Base-by-base conservation (phyloP, 129 eudicot species). In the Flaveria linearis region DNA sequence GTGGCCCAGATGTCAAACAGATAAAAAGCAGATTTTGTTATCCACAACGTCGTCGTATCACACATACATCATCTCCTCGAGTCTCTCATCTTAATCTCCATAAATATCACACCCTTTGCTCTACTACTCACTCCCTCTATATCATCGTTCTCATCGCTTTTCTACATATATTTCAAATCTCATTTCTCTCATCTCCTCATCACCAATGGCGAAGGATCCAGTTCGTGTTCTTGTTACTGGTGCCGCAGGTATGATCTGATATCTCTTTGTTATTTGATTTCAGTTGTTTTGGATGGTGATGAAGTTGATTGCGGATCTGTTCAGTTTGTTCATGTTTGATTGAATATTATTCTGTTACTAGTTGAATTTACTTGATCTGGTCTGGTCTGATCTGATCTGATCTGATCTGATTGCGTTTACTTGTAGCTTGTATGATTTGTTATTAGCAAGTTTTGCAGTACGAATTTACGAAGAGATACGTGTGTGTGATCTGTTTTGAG, bases 221-320 rank as follows among this genome's bases (percentile, higher is more conserved):
- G 80, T 87, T 74, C 96, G 96, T 28, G 97, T 92, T 36, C 97
- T 92, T 73, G 97, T 92, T 79, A 89, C 97, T 70, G 97, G 97
- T 45, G 97, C 97, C 17, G 97, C 97, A 74, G 97, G 97, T 92
- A 82, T 26, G 14, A 56, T 28, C 30, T 28, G 30, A 28, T 3
- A 28, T 74, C 68, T 39, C 42, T 36, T 12, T 42, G 7, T 12
- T 69, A 26, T 69, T 7, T 57, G 22, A 9, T 7, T 50, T 36
- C 41, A 36, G 9, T 66, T 25, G 11, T 18, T 22, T 61, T 64
- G 10, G 9, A 62, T 11, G 5, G 30, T 33, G 71, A 36, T 42
- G 58, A 22, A 20, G 5, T 9, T 49, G 52, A 63, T 52, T 41
- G 41, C 58, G 83, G 78, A 72, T 79, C 83, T 72, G 23, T 23